These are phyloP conservation scores for Arthrobotrys sphaeroides DNA, from an alignment of 2,329 filamentous ascomycete genomes.

Conservation along the genomic window DNA sequence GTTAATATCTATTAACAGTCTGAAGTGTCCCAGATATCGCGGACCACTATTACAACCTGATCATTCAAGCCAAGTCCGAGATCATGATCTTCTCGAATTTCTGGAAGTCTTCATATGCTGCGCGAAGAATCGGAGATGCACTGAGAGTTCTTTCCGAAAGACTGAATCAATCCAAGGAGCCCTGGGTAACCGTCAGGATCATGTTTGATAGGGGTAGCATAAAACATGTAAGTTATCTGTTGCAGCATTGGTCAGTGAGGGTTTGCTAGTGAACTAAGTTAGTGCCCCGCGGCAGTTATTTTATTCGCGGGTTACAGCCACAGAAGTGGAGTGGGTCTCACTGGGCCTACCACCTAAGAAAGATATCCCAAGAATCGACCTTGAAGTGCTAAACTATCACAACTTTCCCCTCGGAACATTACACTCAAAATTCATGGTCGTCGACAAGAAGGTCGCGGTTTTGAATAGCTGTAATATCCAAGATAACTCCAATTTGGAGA, in stretches of 20 bases:
- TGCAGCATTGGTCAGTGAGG: neutral
- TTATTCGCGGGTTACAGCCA: slow-evolving; percentile 7
- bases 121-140: slow-evolving; percentile 18
- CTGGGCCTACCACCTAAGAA: slow-evolving; percentile 22
- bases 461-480: slow-evolving; percentile 51
- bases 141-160: slow-evolving; percentile 14
- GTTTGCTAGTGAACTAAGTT: too few species aligned
- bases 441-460: slow-evolving; percentile 15
- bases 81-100: slow-evolving; percentile 48
- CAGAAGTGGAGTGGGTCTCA: slow-evolving; percentile 14
- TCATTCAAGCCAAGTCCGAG: slow-evolving; percentile 22
- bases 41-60: slow-evolving; percentile 40
- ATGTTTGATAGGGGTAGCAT: slow-evolving; percentile 33
- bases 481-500: slow-evolving; percentile 48
- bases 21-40: slow-evolving; percentile 39
- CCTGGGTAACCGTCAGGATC: slow-evolving; percentile 12
- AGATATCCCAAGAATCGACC: slow-evolving; percentile 33
- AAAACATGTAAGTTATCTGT: slow-evolving; percentile 25
- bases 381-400: slow-evolving; percentile 45
- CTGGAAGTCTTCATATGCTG: slow-evolving; percentile 39
- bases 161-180: neutral
- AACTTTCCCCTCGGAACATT: slow-evolving; percentile 41
- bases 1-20: neutral
- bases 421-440: slow-evolving; percentile 49
- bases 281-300: neutral